Evolutionary conservation across 176 grass and related monocot species (phyloP), one percentile per base, ranked within the genome.

Genomic region (Puccinellia tenuiflora): DNA sequence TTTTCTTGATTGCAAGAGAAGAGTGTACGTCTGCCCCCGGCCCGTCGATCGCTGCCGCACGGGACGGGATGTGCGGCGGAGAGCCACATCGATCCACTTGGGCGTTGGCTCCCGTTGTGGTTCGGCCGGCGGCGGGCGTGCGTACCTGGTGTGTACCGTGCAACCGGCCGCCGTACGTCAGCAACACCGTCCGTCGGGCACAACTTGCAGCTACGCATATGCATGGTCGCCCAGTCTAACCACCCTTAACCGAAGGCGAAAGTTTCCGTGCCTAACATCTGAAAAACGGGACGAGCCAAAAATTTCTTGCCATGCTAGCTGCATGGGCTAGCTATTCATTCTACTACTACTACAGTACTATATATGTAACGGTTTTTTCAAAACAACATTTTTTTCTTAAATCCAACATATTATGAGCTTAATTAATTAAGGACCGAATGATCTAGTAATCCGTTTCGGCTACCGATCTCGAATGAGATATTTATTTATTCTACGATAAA

Each of bases 291-390:
- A 73, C 22, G 7, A 9, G 42, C 69, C 69, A 48, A 73, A 52
- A 73, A 1, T 48, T 45, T 46, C 69, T 11, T 47, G 24, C 69
- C 7, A 16, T 11, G 15, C 69, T 17, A 46, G 3, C 42, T 48
- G 42, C 63, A 73, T 73, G 69, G 43, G 69, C 69, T 48, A 20
- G 69, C 69, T 48, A 20, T 9, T 73, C 42, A 73, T 73, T 73
- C 45, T 73, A n/a, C 17, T 63, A 31, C n/a, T 11, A 55, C 53
- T 63, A 31, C 28, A 15, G 60, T 17, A 2, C 60, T 17, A 2
- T 28, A 12, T 61, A 31, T 28, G 25, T 61, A 31, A 57, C 22
- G 9, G 55, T 26, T 59, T 59, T 59, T 25, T 59, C 24, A 59
- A 59, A 59, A 26, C 11, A 24, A 13, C 22, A 1, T 59, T 2